Base-by-base conservation (phyloP, 139 green algal genomes). In the Chlorella ohadii region DNA sequence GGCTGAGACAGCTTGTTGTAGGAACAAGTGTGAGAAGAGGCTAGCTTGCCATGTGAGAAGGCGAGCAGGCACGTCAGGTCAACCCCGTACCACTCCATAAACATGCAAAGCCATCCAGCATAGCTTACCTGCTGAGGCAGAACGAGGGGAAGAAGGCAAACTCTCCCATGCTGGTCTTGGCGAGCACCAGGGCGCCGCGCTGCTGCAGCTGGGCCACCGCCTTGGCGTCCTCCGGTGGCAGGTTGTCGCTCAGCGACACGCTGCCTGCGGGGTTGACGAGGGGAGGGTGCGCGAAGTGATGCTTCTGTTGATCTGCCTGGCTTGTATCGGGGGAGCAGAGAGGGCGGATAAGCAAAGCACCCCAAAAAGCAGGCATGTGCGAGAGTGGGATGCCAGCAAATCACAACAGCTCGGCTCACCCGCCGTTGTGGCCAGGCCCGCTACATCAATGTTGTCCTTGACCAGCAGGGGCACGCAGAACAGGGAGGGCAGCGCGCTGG, bases 141-240 rank as follows among this genome's bases (percentile, higher is more conserved):
- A 76, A 89, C 78, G 72, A 91, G 44, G 92, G 92, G 86, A 82
- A 88, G 36, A 95, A 92, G 1, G 88, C 92, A 78, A 95, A 95
- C 78, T 95, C 92, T 33, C 93, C 92, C 81, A 93, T 90, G 79
- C 92, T 92, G 11, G 86, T 93, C 84, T 95, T 94, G 6, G 85
- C 92, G n/a, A 95, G 34, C 31, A 94, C 47, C 22, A 95, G 47
- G 22, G 87, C 90, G 6, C 92, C 92, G 33, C 64, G 86, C 2
- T 39, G 55, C 76, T 66, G 61, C 72, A 95, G 55, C 28, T 78
- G 65, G 6, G 25, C 27, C 9, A 91, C 64, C 13, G 72, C 67
- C 27, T 4, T 17, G 6, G 71, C 83, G 55, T 87, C 74, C 51
- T 47, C 2, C n/a, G 3, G 28, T 25, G 61, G 57, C 5, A 74